Conservation (phyloP, 345 rosid genomes). For the Eucalyptus polyanthemos region DNA sequence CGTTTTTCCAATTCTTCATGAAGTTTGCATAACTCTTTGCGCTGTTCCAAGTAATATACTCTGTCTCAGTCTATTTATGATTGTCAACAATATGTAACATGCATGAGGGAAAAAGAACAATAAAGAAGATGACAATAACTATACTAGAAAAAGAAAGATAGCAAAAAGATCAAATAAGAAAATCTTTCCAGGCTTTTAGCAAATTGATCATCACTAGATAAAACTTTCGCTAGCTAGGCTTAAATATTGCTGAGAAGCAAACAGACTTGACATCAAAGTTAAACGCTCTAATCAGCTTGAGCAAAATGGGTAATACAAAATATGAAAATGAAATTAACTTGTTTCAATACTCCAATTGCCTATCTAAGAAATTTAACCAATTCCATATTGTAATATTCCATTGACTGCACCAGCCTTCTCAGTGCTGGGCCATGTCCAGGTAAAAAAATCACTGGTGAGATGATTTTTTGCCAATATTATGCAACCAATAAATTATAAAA, state of each 20-base stretch:
- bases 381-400: neutral
- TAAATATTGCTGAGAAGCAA: neutral
- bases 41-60: constrained; percentile 17
- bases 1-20: constrained; percentile 52
- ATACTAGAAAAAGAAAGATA: neutral
- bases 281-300: neutral
- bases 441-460: neutral
- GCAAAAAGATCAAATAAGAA: neutral
- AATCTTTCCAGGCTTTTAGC: neutral
- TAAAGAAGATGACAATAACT: neutral
- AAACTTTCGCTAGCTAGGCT: neutral
- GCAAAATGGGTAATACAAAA: neutral
- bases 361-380: neutral
- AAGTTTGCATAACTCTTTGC: constrained; percentile 74
- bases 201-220: neutral
- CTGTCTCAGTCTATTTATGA: neutral
- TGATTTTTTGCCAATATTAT: neutral
- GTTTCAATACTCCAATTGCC: neutral
- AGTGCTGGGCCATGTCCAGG: neutral
- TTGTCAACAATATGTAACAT: neutral
- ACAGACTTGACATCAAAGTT: neutral
- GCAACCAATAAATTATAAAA: neutral
- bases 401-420: neutral
- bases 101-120: neutral
- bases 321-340: neutral